Conservation (phyloP, 2,329 filamentous ascomycete genomes). For the Paradendryphiella salina region DNA sequence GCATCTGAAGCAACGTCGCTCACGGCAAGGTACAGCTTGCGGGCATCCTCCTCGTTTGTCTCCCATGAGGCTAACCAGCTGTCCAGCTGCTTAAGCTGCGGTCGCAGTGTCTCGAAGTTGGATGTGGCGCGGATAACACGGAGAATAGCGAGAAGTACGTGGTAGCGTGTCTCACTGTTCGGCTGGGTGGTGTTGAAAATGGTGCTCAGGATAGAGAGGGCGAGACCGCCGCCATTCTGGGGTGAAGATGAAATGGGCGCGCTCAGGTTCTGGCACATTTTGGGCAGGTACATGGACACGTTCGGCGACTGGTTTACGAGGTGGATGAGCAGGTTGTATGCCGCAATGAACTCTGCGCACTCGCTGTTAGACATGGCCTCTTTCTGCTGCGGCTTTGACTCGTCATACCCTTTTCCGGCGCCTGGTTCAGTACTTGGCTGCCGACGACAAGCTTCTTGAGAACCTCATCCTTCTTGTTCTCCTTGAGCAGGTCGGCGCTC, state of each 20-base stretch:
- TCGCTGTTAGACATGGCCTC: conserved; percentile 31
- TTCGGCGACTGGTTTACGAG: conserved; percentile 85
- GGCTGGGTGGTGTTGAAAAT: conserved; percentile 91
- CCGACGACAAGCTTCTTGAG: conserved; percentile 87
- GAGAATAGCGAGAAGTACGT: conserved; percentile 87
- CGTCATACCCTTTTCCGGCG: conserved; percentile 76
- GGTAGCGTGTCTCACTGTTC: conserved; percentile 74
- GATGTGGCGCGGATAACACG: conserved; percentile 72
- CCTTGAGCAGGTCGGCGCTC: conserved; percentile 69
- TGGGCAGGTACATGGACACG: conserved; percentile 80
- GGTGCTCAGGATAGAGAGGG: conserved; percentile 87
- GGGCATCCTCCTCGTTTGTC: conserved; percentile 76
- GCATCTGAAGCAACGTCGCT: conserved; percentile 78
- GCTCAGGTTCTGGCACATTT: conserved; percentile 82
- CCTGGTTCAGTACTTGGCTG: conserved; percentile 74
- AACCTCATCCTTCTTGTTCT: conserved; percentile 75
- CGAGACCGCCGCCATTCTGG: conserved; percentile 79
- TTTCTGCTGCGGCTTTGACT: conserved; percentile 6
- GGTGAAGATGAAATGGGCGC: conserved; percentile 86
- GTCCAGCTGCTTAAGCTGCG: conserved; percentile 81
- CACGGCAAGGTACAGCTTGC: conserved; percentile 81
- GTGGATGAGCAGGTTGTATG: conserved; percentile 96
- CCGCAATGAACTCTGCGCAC: conserved; percentile 78
- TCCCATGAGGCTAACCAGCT: conserved; percentile 84
- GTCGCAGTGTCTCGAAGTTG: conserved; percentile 78